Percentiles rank a stretch among this genome's conserved stretches.
Evolutionary conservation across 2,329 filamentous ascomycete genomes (phyloP).

Genomic region (Aspergillus carbonarius): DNA sequence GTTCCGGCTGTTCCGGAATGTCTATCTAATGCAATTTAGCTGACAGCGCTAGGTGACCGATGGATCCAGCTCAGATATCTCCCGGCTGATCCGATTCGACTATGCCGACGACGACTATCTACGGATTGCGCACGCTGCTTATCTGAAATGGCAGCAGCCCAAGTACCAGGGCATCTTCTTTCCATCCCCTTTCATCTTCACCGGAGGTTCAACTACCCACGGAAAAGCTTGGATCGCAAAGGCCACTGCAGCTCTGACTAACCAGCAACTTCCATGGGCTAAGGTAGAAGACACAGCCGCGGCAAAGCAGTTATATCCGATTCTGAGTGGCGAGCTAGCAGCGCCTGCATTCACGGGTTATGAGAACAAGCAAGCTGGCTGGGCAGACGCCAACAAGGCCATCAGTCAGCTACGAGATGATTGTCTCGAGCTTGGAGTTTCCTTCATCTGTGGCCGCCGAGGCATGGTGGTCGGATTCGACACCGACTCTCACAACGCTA

Average conservation of each 20-base stretch:
- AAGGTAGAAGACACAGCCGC: conserved; percentile 5
- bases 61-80: conserved; percentile 35
- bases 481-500: conserved; percentile 1
- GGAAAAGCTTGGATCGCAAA: not conserved
- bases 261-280: not conserved
- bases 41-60: conserved; percentile 23
- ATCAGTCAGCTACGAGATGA: conserved; percentile 17
- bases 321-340: conserved; percentile 18
- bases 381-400: conserved; percentile 24
- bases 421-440: conserved; percentile 17
- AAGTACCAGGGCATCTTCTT: conserved; percentile 17
- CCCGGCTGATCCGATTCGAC: conserved; percentile 34
- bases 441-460: conserved; percentile 13
- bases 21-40: not conserved
- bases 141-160: conserved; percentile 10
- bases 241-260: not conserved
- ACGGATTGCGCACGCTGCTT: conserved; percentile 29
- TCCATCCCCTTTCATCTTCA: conserved; percentile 3
- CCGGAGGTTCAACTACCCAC: not conserved
- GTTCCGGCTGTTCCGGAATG: not conserved
- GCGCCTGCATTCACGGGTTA: conserved; percentile 19
- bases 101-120: conserved; percentile 31
- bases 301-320: conserved; percentile 28
- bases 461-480: conserved; percentile 22
- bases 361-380: conserved; percentile 22